Conservation (phyloP, 306 rosid genomes). For the Leucaena leucocephala region DNA sequence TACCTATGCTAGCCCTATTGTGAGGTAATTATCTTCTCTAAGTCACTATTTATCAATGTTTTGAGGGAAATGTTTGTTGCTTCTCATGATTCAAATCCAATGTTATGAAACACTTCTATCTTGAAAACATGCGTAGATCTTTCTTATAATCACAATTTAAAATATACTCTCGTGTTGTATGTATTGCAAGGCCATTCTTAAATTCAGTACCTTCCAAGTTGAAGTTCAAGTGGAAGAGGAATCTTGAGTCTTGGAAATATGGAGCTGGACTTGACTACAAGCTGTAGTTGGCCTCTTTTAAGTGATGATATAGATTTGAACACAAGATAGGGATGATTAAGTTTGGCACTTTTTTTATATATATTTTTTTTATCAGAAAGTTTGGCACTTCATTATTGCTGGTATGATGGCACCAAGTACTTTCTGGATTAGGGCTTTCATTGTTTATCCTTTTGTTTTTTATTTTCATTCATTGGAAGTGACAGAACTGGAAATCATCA, state of each 20-base stretch:
- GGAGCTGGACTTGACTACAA: slow-evolving; percentile 95
- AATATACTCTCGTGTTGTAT: slow-evolving; percentile 24
- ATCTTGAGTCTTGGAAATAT: slow-evolving; percentile 92
- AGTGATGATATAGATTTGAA: slow-evolving; percentile 4
- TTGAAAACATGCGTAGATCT: no score
- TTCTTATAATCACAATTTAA: neutral
- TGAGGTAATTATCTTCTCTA: slow-evolving; percentile 54
- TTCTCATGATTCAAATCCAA: neutral
- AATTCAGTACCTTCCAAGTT: slow-evolving; percentile 56
- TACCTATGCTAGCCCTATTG: slow-evolving; percentile 68
- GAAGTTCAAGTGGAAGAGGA: slow-evolving; percentile 73
- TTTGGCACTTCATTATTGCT: neutral
- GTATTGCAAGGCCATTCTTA: slow-evolving; percentile 59
- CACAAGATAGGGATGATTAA: neutral
- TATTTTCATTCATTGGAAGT: neutral
- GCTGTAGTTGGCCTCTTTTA: slow-evolving; percentile 43
- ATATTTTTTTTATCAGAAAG: neutral
- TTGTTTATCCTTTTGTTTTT: neutral
- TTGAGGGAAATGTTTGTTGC: neutral
- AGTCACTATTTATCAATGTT: neutral
- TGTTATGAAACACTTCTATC: neutral
- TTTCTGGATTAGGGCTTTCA: slow-evolving; percentile 2
- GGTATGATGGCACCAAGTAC: neutral
- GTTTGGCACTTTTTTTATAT: neutral
- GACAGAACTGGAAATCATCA: neutral